Evolutionary conservation across 768 basidiomycete species (phyloP).

Genomic region (Suillus lakei): DNA sequence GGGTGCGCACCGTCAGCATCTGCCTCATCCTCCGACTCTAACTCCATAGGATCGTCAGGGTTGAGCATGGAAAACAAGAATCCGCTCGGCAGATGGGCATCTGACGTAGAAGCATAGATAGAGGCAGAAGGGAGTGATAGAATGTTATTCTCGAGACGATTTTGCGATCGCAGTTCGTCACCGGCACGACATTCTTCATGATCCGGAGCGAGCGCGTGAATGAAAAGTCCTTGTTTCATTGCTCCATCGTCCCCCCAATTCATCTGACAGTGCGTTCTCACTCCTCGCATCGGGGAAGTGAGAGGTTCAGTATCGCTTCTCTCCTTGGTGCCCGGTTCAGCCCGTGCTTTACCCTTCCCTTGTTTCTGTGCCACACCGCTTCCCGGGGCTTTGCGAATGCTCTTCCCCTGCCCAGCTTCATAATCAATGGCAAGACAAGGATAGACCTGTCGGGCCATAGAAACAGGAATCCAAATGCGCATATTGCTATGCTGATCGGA

Average conservation of each 20-base stretch:
- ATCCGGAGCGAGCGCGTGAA: not conserved
- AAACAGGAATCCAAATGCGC: conserved; percentile 48
- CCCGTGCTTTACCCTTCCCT: conserved; percentile 14
- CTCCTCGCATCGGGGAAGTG: conserved; percentile 3
- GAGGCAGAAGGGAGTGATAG: not conserved
- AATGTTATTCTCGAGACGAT: not conserved
- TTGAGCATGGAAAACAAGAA: conserved; percentile 31
- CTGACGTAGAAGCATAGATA: not conserved
- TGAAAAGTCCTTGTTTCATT: not conserved
- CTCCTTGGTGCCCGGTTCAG: not conserved
- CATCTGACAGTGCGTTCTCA: conserved; percentile 1
- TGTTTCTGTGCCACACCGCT: conserved; percentile 14
- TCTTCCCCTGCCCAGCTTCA: conserved; percentile 25
- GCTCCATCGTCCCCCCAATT: not conserved
- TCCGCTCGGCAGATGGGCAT: not conserved
- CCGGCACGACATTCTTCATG: not conserved
- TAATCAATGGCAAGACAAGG: conserved; percentile 42
- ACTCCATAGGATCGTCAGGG: conserved; percentile 22
- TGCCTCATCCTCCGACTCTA: not conserved
- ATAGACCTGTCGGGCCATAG: conserved; percentile 45
- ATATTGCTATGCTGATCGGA: conserved; percentile 36
- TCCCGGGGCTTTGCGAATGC: conserved; percentile 31
- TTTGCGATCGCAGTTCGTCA: not conserved
- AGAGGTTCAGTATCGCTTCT: not conserved
- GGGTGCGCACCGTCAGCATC: not conserved